Evolutionary conservation across 805 yeast species (phyloP), one percentile per base, ranked within the genome.

Genomic region (Metschnikowia vanudenii): DNA sequence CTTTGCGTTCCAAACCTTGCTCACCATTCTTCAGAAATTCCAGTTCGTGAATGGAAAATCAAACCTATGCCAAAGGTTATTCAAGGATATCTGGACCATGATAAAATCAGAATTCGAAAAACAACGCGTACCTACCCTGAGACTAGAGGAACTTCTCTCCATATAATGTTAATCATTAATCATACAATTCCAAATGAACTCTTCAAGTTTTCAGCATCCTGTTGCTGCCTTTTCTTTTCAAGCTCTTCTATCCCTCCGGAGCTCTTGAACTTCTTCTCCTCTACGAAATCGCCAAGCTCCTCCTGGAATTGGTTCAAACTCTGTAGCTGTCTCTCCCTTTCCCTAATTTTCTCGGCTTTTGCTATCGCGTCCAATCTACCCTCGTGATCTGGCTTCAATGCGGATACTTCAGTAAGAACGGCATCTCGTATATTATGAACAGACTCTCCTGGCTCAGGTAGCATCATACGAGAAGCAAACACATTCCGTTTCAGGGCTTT

Each of bases 201-300:
- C 56, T 82, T 81, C 50, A 89, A 67, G 56, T 86, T 86, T 54
- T 84, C 84, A 45, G 76, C 81, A 64, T 89, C 95, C 53, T 87
- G 83, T 50, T 75, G 68, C 54, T 72, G 74, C 48, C 97, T 73
- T 40, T 74, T 54, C 49, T 88, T 73, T 56, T 92, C 98, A 17
- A 88, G 70, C 57, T 89, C 97, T 51, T 87, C 95, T 17, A 90
- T 78, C 1, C 98, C 97, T 5, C 97, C 97, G 16, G 90, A 79
- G 52, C 81, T 85, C 59, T 87, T 88, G 47, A 92, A 72, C 59
- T 77, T 85, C 24, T 80, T 76, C 36, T 83, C 92, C 6, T 76
- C 91, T 7, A 92, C 96, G 72, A 89, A 92, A 17, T 80, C 85
- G 1, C 84, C 94, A 6, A 92, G 69, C 61, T 92, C 98, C 49